Percentiles rank a stretch among this genome's conserved stretches.
Evolutionary conservation across 495 filamentous ascomycete species (phyloP).

Genomic region (Aspergillus sparsus): DNA sequence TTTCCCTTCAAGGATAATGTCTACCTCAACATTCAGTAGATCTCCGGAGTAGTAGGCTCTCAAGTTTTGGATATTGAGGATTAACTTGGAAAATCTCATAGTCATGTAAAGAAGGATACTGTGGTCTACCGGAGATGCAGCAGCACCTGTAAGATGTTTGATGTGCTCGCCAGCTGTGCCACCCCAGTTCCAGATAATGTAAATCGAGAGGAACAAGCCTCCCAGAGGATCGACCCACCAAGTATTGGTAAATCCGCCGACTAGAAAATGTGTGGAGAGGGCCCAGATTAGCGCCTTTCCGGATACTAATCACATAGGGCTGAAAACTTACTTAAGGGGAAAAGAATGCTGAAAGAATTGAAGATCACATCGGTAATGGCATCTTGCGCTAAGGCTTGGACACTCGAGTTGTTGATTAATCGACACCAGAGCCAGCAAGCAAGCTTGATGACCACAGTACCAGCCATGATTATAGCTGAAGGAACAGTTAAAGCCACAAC

Average conservation of each 20-base stretch:
- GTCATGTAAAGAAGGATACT: slow-evolving; percentile 88
- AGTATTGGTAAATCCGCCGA: slow-evolving; percentile 72
- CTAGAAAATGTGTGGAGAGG: slow-evolving; percentile 30
- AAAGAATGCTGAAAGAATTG: slow-evolving; percentile 84
- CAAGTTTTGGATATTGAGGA: slow-evolving; percentile 83
- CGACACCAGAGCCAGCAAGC: slow-evolving; percentile 91
- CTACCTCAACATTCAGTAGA: slow-evolving; percentile 82
- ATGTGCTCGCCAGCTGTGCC: slow-evolving; percentile 76
- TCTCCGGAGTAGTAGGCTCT: slow-evolving; percentile 90
- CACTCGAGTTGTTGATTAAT: slow-evolving; percentile 81
- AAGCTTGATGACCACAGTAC: slow-evolving; percentile 79
- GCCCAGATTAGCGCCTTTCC: slow-evolving; percentile 6
- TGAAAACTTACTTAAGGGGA: slow-evolving; percentile 34
- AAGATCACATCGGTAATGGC: slow-evolving; percentile 79
- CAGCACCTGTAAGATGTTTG: slow-evolving; percentile 76
- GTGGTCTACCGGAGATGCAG: slow-evolving; percentile 75
- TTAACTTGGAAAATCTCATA: slow-evolving; percentile 90
- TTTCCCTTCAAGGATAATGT: slow-evolving; percentile 77
- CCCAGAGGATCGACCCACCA: slow-evolving; percentile 90
- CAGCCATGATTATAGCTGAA: slow-evolving; percentile 77
- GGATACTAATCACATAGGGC: not conserved
- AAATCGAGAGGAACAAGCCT: slow-evolving; percentile 74
- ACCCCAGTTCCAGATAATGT: slow-evolving; percentile 87
- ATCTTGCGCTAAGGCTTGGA: slow-evolving; percentile 76
- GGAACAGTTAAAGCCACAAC: slow-evolving; percentile 72